These are phyloP conservation scores for Apiospora malaysiana DNA, from an alignment of 2,329 filamentous ascomycete genomes.

Conservation along the genomic window DNA sequence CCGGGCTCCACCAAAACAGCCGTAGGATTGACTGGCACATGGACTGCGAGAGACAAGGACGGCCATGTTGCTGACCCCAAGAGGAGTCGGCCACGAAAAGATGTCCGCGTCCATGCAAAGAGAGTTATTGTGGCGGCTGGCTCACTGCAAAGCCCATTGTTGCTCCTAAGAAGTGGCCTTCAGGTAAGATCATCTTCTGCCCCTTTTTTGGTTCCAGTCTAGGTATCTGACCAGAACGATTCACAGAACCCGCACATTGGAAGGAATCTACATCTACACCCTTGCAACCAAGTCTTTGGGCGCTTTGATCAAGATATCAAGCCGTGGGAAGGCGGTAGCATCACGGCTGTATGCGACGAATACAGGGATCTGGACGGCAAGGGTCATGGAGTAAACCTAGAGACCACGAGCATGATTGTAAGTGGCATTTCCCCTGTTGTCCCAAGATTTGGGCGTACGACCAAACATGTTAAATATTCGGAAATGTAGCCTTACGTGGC, in stretches of 20 bases:
- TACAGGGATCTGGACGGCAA: slow-evolving; percentile 82
- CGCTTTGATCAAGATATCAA: slow-evolving; percentile 73
- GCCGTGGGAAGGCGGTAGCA: slow-evolving; percentile 79
- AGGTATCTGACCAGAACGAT: slow-evolving; percentile 30
- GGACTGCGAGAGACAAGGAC: slow-evolving; percentile 72
- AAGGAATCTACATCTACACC: slow-evolving; percentile 81
- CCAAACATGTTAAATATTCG: slow-evolving; percentile 23
- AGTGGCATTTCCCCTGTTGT: slow-evolving; percentile 31
- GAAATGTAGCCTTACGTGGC: slow-evolving; percentile 63
- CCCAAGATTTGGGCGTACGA: too few species aligned
- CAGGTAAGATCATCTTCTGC: slow-evolving; percentile 52
- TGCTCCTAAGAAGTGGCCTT: slow-evolving; percentile 80
- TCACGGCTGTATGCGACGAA: slow-evolving; percentile 78
- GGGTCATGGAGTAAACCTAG: slow-evolving; percentile 84
- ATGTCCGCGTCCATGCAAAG: slow-evolving; percentile 77
- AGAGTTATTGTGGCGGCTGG: slow-evolving; percentile 82
- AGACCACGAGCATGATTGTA: slow-evolving; percentile 74
- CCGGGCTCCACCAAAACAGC: slow-evolving; percentile 57
- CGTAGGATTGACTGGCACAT: slow-evolving; percentile 74
- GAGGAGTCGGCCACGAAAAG: slow-evolving; percentile 57
- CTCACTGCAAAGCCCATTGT: slow-evolving; percentile 75
- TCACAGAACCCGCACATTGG: slow-evolving; percentile 78
- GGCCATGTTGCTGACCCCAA: slow-evolving; percentile 60
- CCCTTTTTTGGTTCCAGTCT: not conserved
- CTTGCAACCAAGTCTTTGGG: slow-evolving; percentile 63